phyloP scores from a whole-genome alignment of 768 basidiomycete genomes.

The Boletus pseudo-olivaceus region DNA sequence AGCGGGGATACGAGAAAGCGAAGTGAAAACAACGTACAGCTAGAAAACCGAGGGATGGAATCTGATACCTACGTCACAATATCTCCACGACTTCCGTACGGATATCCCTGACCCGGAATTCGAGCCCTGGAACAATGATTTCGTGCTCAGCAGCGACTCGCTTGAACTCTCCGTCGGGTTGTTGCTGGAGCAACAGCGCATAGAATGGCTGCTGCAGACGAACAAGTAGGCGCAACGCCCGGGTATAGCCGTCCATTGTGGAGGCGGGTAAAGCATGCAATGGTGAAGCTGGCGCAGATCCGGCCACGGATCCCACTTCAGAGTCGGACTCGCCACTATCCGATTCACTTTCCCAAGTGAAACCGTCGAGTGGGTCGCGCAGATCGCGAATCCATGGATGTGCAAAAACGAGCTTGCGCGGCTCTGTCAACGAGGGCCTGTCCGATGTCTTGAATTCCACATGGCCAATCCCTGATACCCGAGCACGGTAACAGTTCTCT shows the following conservation, averaged over 20 bases:
- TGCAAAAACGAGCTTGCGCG: conserved; percentile 2
- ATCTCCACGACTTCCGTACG: background rate
- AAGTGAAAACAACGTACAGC: too few species aligned
- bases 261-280: background rate
- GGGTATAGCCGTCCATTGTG: background rate
- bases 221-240: background rate
- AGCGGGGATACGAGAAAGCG: too few species aligned
- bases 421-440: background rate
- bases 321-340: background rate
- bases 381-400: conserved; percentile 16
- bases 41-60: too few species aligned
- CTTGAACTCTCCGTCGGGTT: conserved; percentile 11
- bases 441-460: conserved; percentile 2
- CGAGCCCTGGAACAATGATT: background rate
- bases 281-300: too few species aligned
- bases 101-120: background rate
- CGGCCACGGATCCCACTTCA: too few species aligned
- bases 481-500: conserved; percentile 1
- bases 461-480: conserved; percentile 1
- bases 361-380: background rate
- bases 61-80: background rate
- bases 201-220: background rate
- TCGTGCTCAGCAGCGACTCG: conserved; percentile 7
- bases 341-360: too few species aligned
- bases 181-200: conserved; percentile 3